Evolutionary conservation across 805 yeast genomes (phyloP).

Genomic region (Sugiyamaella mastotermitis): DNA sequence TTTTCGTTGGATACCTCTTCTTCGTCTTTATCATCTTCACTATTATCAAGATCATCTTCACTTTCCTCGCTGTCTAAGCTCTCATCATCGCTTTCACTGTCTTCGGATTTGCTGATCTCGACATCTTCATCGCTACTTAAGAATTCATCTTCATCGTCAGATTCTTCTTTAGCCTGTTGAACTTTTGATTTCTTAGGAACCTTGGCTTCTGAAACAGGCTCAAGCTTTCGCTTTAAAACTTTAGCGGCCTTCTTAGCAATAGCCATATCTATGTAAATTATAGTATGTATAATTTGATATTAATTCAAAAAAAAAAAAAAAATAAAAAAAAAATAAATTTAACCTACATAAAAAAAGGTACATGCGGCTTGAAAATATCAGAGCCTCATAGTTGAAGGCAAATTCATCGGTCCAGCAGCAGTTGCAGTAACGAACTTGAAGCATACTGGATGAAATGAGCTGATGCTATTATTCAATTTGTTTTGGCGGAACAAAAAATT

Average conservation of each 20-base stretch:
- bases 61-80: constrained; percentile 11
- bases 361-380: no score
- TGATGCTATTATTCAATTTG: no score
- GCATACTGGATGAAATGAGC: no score
- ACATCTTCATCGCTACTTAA: constrained; percentile 2
- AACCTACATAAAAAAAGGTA: no score
- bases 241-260: neutral
- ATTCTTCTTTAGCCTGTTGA: neutral
- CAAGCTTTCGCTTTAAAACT: constrained; percentile 1
- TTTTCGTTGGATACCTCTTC: constrained; percentile 7
- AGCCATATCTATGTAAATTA: no score
- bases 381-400: no score
- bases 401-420: no score
- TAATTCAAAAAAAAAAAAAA: no score
- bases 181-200: neutral
- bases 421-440: no score
- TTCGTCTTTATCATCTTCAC: constrained; percentile 3
- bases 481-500: no score
- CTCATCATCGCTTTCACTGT: constrained; percentile 11
- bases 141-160: constrained; percentile 3
- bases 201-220: neutral
- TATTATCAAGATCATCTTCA: constrained; percentile 9
- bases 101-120: constrained; percentile 7
- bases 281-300: no score
- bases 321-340: no score